phyloP scores from a whole-genome alignment of 495 filamentous ascomycete genomes.

The Penicillium paradoxum region DNA sequence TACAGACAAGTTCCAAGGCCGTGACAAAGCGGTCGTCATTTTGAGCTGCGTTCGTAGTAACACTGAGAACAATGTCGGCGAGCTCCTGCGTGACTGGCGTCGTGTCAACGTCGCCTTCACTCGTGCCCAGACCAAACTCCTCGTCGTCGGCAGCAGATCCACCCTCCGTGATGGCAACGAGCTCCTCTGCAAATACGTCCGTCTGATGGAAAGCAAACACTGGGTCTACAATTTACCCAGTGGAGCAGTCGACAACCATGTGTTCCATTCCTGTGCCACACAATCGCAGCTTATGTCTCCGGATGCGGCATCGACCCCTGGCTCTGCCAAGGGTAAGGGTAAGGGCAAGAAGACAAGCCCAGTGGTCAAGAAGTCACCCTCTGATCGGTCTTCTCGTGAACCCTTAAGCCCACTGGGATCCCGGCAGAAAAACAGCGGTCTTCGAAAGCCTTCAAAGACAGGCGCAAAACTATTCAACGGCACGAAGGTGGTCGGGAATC shows the following conservation, averaged over 20 bases:
- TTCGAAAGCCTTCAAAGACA: conserved; percentile 36
- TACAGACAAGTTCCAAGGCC: conserved; percentile 90
- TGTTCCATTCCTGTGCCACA: conserved; percentile 45
- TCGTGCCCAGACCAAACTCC: conserved; percentile 79
- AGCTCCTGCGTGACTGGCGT: conserved; percentile 86
- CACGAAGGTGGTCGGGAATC: conserved; percentile 33
- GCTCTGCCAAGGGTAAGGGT: conserved; percentile 1
- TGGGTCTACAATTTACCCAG: conserved; percentile 72
- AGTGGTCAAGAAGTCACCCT: conserved; percentile 3
- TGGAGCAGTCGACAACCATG: conserved; percentile 61
- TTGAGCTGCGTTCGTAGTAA: conserved; percentile 85
- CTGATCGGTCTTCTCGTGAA: conserved; percentile 16
- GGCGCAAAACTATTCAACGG: conserved; percentile 36
- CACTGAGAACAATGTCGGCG: conserved; percentile 70
- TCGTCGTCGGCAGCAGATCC: conserved; percentile 74
- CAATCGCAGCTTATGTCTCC: conserved; percentile 21
- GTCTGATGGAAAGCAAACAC: conserved; percentile 61
- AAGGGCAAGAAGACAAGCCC: conserved; percentile 16
- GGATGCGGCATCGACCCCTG: background rate
- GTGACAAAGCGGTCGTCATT: conserved; percentile 89
- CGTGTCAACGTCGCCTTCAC: conserved; percentile 95
- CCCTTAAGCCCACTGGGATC: conserved; percentile 36
- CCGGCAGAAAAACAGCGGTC: conserved; percentile 15
- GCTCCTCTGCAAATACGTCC: conserved; percentile 69
- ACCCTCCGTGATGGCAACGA: conserved; percentile 72